Evolutionary conservation across 768 basidiomycete species (phyloP).

Genomic region (Pleurotus sapidus): DNA sequence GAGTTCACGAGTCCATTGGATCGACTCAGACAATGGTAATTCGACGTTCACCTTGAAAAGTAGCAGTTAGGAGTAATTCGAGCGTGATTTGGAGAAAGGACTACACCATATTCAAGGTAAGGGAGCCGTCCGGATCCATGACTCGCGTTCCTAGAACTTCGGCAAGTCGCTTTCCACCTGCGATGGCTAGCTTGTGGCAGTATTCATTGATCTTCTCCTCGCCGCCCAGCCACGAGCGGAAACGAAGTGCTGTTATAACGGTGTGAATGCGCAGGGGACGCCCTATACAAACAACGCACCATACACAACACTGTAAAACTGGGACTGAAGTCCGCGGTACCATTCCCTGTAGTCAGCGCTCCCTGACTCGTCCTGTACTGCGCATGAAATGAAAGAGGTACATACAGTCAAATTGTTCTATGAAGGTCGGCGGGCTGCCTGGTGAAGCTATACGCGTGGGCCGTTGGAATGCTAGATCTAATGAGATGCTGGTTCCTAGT

Average conservation of each 20-base stretch:
- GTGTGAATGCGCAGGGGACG: too few species aligned
- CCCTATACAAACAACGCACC: too few species aligned
- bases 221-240: slow-evolving; percentile 78
- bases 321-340: slow-evolving; percentile 52
- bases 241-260: too few species aligned
- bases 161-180: slow-evolving; percentile 64
- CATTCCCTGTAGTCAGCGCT: slow-evolving; percentile 41
- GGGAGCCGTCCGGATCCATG: slow-evolving; percentile 53
- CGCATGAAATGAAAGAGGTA: not conserved
- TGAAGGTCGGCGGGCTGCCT: slow-evolving; percentile 32
- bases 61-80: too few species aligned
- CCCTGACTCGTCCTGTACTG: too few species aligned
- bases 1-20: slow-evolving; percentile 19
- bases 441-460: slow-evolving; percentile 47
- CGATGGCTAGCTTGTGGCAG: slow-evolving; percentile 65
- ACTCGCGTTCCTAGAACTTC: slow-evolving; percentile 61
- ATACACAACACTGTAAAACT: slow-evolving; percentile 42
- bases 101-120: slow-evolving; percentile 82
- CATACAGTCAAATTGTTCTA: slow-evolving; percentile 39
- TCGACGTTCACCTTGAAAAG: slow-evolving; percentile 35
- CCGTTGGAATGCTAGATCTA: slow-evolving; percentile 57
- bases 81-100: too few species aligned
- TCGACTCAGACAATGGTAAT: slow-evolving; percentile 31
- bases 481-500: slow-evolving; percentile 68
- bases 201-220: slow-evolving; percentile 76